Conservation (phyloP, 768 basidiomycete genomes). For the Brasilioporus rufonigricans region DNA sequence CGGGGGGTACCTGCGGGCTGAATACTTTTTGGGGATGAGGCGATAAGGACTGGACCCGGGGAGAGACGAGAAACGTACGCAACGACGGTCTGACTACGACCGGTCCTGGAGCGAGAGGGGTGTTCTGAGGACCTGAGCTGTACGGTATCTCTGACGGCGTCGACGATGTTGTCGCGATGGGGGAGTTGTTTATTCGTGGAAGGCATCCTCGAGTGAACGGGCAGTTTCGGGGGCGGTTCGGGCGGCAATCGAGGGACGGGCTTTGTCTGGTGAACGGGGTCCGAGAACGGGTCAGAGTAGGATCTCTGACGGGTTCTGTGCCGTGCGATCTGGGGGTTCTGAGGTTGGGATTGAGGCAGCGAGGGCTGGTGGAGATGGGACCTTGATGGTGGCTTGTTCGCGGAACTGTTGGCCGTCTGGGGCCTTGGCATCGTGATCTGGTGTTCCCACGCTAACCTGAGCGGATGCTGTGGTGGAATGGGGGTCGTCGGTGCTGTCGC, state of each 20-base stretch:
- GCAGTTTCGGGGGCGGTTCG: constrained; percentile 31
- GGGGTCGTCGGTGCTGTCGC: constrained; percentile 9
- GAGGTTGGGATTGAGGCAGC: constrained; percentile 10
- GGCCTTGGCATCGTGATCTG: constrained; percentile 20
- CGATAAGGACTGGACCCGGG: constrained; percentile 18
- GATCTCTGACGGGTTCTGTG: constrained; percentile 42
- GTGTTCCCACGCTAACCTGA: constrained; percentile 26
- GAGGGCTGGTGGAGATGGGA: constrained; percentile 5
- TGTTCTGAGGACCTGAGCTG: constrained; percentile 46
- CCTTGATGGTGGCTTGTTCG: constrained; percentile 30
- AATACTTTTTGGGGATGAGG: constrained; percentile 14
- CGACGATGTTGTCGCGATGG: constrained; percentile 45
- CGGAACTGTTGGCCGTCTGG: constrained; percentile 9
- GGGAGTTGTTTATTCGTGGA: constrained; percentile 29
- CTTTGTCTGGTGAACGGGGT: constrained; percentile 32
- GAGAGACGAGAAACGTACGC: constrained; percentile 20
- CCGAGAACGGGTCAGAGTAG: constrained; percentile 54
- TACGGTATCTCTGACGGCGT: constrained; percentile 70
- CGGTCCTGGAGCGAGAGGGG: constrained; percentile 45
- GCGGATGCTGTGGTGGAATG: background rate
- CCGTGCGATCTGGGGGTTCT: constrained; percentile 22
- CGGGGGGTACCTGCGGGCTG: constrained; percentile 23
- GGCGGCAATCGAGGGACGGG: constrained; percentile 43
- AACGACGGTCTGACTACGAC: constrained; percentile 55
- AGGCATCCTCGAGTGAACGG: constrained; percentile 27